Conservation (phyloP, 495 filamentous ascomycete genomes). For the Penicillium pancosmium region DNA sequence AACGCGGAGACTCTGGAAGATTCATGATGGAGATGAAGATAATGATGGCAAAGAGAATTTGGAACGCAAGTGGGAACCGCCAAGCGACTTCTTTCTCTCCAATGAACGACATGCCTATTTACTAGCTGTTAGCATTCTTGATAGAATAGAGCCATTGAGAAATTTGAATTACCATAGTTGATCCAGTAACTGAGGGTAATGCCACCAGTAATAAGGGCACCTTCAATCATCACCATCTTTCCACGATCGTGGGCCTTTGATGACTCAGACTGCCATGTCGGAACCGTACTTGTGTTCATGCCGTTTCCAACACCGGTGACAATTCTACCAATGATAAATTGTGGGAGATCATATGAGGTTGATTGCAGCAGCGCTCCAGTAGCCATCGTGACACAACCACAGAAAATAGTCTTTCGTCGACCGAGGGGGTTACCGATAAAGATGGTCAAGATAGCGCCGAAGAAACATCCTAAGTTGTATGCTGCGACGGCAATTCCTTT, state of each 20-base stretch:
- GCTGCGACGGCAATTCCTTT: slow-evolving; percentile 60
- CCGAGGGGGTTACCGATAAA: slow-evolving; percentile 72
- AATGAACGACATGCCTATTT: slow-evolving; percentile 56
- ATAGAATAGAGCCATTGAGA: too few relatives aligned
- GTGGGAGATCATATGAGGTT: slow-evolving; percentile 59
- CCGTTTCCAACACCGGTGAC: slow-evolving; percentile 72
- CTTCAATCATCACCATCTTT: slow-evolving; percentile 77
- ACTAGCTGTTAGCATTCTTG: not conserved
- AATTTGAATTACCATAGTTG: slow-evolving; percentile 52
- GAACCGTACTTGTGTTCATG: slow-evolving; percentile 55
- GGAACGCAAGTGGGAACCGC: slow-evolving; percentile 76
- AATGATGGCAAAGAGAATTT: slow-evolving; percentile 64
- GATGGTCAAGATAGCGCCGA: slow-evolving; percentile 68
- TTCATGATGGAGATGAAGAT: slow-evolving; percentile 59
- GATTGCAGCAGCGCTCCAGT: slow-evolving; percentile 68
- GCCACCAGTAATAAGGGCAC: slow-evolving; percentile 66
- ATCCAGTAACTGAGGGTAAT: slow-evolving; percentile 75
- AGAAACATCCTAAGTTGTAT: slow-evolving; percentile 79
- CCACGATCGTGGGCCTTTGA: slow-evolving; percentile 70
- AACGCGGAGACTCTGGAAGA: slow-evolving; percentile 72
- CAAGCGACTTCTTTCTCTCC: slow-evolving; percentile 59
- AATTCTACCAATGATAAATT: slow-evolving; percentile 66
- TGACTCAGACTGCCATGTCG: slow-evolving; percentile 64
- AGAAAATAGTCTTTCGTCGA: slow-evolving; percentile 66
- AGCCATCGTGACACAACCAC: slow-evolving; percentile 66